phyloP scores from a whole-genome alignment of 345 rosid genomes.

The Aquilaria sinensis region DNA sequence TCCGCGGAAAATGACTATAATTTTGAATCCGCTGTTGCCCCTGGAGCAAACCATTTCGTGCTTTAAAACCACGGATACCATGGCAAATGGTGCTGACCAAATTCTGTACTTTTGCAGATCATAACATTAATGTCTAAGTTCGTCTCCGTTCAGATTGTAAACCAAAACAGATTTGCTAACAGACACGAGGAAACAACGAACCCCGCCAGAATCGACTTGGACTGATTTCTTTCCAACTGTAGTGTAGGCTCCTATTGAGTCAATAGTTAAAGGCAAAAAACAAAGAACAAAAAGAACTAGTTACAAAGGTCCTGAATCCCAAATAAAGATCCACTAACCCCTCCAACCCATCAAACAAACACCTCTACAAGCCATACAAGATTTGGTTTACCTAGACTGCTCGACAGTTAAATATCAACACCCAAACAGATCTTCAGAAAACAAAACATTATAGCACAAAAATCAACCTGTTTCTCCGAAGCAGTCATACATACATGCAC shows the following conservation, averaged over 20 bases:
- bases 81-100: too few species aligned
- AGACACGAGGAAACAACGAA: background rate
- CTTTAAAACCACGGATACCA: too few species aligned
- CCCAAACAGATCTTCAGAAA: slow-evolving; percentile 15
- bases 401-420: slow-evolving; percentile 12
- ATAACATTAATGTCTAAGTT: too few species aligned
- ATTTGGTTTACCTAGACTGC: slow-evolving; percentile 10
- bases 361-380: slow-evolving; percentile 1
- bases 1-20: too few species aligned
- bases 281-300: slow-evolving; percentile 1
- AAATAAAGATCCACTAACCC: background rate
- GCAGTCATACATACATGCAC: slow-evolving; percentile 8
- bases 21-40: too few species aligned
- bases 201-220: background rate
- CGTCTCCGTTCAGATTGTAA: background rate
- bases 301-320: background rate
- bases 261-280: background rate
- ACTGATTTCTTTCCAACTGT: background rate
- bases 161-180: background rate
- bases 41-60: too few species aligned
- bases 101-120: too few species aligned
- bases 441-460: slow-evolving; percentile 15
- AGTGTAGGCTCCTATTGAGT: background rate
- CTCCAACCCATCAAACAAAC: slow-evolving; percentile 2
- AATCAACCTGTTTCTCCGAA: slow-evolving; percentile 8